These are phyloP conservation scores for Nowakowskiella sp. DNA, from an alignment of 192 early-diverging fungal genomes.

Conservation along the genomic window DNA sequence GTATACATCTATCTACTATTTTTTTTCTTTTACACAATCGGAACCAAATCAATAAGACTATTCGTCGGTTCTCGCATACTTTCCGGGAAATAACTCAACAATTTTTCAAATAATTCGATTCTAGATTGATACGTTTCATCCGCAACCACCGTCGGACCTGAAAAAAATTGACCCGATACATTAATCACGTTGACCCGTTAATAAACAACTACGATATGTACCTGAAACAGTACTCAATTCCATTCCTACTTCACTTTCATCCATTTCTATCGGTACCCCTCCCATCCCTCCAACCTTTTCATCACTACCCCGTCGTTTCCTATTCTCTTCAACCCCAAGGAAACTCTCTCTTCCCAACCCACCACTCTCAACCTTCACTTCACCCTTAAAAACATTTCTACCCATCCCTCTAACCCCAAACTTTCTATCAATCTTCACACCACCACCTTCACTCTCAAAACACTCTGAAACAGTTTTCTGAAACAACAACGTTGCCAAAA, in stretches of 20 bases:
- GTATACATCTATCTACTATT: no score
- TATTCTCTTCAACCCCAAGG: no score
- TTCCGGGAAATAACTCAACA: constrained; percentile 69
- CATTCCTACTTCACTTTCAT: not conserved
- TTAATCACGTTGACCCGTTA: not conserved
- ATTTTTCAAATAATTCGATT: constrained; percentile 55
- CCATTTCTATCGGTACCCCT: not conserved
- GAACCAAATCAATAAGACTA: constrained; percentile 62
- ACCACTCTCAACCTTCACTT: no score
- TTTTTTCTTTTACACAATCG: no score
- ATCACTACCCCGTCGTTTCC: no score
- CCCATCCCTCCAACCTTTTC: not conserved
- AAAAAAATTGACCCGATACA: constrained; percentile 16
- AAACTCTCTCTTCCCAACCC: no score
- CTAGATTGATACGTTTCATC: constrained; percentile 35
- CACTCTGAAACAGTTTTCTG: no score
- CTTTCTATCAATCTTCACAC: no score
- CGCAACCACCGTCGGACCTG: not conserved
- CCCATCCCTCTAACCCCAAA: constrained; percentile 1
- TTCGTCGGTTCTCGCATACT: constrained; percentile 66
- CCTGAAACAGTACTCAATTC: not conserved
- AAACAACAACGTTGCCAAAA: constrained; percentile 38
- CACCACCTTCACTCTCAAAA: no score
- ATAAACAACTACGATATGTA: not conserved
- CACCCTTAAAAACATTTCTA: not conserved